phyloP scores from a whole-genome alignment of 2,329 filamentous ascomycete species.

The Neoarthrinium moseri region DNA sequence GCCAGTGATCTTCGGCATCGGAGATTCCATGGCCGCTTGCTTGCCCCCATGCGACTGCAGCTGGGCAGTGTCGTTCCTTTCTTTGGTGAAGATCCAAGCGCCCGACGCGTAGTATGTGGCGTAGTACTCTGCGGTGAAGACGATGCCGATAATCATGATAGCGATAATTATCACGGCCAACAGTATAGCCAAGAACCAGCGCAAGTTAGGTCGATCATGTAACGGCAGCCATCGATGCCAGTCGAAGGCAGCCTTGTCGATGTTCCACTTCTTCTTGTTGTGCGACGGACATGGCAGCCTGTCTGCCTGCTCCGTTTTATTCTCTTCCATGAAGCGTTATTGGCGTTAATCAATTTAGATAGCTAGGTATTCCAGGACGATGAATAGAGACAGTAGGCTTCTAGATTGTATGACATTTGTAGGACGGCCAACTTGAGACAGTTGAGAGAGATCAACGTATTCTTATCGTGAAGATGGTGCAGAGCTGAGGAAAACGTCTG shows the following conservation, averaged over 20 bases:
- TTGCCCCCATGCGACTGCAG: too few relatives aligned
- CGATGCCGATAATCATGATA: slow-evolving; percentile 19
- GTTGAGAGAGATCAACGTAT: too few relatives aligned
- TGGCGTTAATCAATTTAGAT: neutral
- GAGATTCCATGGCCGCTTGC: too few relatives aligned
- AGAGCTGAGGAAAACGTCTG: too few relatives aligned
- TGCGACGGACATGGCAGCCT: slow-evolving; percentile 15
- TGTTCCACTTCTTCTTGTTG: slow-evolving; percentile 15
- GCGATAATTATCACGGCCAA: slow-evolving; percentile 17
- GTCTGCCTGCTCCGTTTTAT: neutral
- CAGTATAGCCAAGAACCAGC: slow-evolving; percentile 16
- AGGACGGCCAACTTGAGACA: too few relatives aligned
- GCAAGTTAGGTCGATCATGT: slow-evolving; percentile 18
- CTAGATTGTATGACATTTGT: too few relatives aligned
- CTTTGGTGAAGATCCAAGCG: slow-evolving; percentile 10
- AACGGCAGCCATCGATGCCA: slow-evolving; percentile 20
- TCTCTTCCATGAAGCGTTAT: too few relatives aligned
- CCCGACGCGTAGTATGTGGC: slow-evolving; percentile 16
- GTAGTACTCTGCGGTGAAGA: slow-evolving; percentile 21
- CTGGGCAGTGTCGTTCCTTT: slow-evolving; percentile 4
- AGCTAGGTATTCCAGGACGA: too few relatives aligned
- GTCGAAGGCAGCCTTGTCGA: slow-evolving; percentile 14
- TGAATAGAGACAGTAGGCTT: too few relatives aligned
- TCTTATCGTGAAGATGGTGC: too few relatives aligned
- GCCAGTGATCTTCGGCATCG: too few relatives aligned